Conservation (phyloP, 1,284 basidiomycete genomes). For the Vanrija sp. region DNA sequence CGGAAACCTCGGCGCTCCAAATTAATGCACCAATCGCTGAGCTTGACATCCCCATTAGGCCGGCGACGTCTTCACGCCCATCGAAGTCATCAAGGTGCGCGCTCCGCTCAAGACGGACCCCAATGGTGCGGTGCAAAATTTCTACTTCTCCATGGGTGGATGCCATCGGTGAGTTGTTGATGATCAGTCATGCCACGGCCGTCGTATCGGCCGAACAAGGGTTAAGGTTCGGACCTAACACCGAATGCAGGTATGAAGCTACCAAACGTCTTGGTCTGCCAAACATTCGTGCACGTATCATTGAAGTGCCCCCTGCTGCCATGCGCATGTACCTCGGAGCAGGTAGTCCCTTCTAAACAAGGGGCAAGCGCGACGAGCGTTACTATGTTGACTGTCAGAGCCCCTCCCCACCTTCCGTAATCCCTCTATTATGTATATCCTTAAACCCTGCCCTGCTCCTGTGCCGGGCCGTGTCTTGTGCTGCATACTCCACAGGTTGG, state of each 20-base stretch:
- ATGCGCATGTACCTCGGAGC: slow-evolving; percentile 48
- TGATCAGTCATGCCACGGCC: background rate
- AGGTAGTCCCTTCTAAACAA: slow-evolving; percentile 41
- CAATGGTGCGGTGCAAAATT: slow-evolving; percentile 28
- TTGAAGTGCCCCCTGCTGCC: slow-evolving; percentile 45
- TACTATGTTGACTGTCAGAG: too few relatives aligned
- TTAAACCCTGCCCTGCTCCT: too few relatives aligned
- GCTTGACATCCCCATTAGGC: slow-evolving; percentile 18
- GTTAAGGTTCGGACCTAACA: background rate
- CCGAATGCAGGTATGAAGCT: slow-evolving; percentile 42
- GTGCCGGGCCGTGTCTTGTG: too few relatives aligned
- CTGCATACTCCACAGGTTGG: too few relatives aligned
- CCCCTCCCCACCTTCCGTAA: too few relatives aligned
- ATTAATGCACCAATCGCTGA: too few relatives aligned
- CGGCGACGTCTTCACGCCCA: slow-evolving; percentile 49
- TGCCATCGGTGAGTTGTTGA: slow-evolving; percentile 39
- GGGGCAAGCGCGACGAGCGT: too few relatives aligned
- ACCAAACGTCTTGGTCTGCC: slow-evolving; percentile 43
- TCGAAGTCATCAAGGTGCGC: slow-evolving; percentile 48
- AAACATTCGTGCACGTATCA: slow-evolving; percentile 47
- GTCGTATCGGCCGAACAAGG: background rate
- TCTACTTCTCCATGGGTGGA: slow-evolving; percentile 50
- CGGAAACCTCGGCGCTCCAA: too few relatives aligned
- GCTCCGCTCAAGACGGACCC: slow-evolving; percentile 35
- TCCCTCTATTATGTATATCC: too few relatives aligned